Evolutionary conservation across 2,329 filamentous ascomycete genomes (phyloP).

Genomic region (Malbranchea zuffiana): DNA sequence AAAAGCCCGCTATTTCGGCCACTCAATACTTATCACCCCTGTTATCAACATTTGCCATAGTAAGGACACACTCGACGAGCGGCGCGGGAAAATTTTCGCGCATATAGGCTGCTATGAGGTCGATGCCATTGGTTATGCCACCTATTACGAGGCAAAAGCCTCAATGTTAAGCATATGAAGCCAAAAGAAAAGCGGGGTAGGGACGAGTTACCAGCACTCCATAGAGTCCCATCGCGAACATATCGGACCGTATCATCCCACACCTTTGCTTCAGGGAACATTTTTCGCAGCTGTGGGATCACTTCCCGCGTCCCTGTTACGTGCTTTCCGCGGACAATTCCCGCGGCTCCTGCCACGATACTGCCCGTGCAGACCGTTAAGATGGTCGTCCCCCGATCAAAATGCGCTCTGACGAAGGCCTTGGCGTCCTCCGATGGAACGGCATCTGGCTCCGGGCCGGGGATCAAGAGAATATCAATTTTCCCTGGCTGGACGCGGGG

Average conservation of each 20-base stretch:
- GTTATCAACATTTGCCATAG: constrained; percentile 7
- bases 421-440: constrained; percentile 21
- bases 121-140: constrained; percentile 9
- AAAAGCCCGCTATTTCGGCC: no score
- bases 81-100: constrained; percentile 6
- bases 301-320: constrained; percentile 20
- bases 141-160: background rate
- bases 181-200: background rate
- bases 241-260: constrained; percentile 7
- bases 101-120: constrained; percentile 8
- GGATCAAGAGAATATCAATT: constrained; percentile 29
- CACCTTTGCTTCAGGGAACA: constrained; percentile 19
- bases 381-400: constrained; percentile 19
- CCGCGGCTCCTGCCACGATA: constrained; percentile 18
- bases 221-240: constrained; percentile 10
- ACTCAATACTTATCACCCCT: constrained; percentile 4
- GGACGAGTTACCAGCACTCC: constrained; percentile 9
- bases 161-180: background rate
- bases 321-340: constrained; percentile 16
- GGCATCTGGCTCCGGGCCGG: constrained; percentile 26
- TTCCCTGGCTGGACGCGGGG: constrained; percentile 25
- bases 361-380: constrained; percentile 22
- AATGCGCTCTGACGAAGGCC: constrained; percentile 26
- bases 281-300: constrained; percentile 16
- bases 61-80: constrained; percentile 4